Evolutionary conservation across 139 green algal genomes (phyloP).

Genomic region (Penium margaritaceum): DNA sequence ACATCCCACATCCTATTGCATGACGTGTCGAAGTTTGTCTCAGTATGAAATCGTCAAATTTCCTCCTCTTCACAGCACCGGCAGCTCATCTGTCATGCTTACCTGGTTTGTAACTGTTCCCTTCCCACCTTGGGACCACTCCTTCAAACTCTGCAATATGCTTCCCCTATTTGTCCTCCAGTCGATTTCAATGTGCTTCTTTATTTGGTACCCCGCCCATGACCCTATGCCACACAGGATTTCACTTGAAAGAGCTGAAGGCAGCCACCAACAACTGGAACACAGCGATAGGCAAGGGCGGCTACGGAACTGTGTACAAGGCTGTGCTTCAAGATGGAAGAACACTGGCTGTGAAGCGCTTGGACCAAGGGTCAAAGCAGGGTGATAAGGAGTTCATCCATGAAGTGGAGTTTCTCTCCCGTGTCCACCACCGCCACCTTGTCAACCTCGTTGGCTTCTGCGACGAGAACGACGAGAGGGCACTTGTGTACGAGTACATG

Average conservation of each 20-base stretch:
- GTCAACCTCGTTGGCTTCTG: constrained; percentile 35
- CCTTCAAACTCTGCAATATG: too few species aligned
- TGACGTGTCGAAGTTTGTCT: too few species aligned
- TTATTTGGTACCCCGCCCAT: too few species aligned
- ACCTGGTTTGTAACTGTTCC: too few species aligned
- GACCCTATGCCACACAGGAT: too few species aligned
- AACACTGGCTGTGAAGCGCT: not conserved
- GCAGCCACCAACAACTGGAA: constrained; percentile 3
- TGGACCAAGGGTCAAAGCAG: constrained; percentile 1
- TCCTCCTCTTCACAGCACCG: too few species aligned
- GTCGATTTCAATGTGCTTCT: too few species aligned
- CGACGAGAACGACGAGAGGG: constrained; percentile 21
- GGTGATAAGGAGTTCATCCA: not conserved
- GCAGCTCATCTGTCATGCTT: too few species aligned
- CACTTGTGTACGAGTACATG: constrained; percentile 42
- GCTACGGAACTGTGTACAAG: constrained; percentile 7
- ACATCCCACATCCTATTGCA: too few species aligned
- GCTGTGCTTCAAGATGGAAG: not conserved
- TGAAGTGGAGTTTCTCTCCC: constrained; percentile 31
- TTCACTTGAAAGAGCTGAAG: not conserved
- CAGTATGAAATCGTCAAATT: too few species aligned
- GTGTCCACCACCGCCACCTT: constrained; percentile 32
- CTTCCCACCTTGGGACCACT: too few species aligned
- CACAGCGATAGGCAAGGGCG: not conserved
- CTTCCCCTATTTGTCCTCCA: too few species aligned